Evolutionary conservation across 2,329 filamentous ascomycete genomes (phyloP).

Genomic region (Raffaelea albimanens): DNA sequence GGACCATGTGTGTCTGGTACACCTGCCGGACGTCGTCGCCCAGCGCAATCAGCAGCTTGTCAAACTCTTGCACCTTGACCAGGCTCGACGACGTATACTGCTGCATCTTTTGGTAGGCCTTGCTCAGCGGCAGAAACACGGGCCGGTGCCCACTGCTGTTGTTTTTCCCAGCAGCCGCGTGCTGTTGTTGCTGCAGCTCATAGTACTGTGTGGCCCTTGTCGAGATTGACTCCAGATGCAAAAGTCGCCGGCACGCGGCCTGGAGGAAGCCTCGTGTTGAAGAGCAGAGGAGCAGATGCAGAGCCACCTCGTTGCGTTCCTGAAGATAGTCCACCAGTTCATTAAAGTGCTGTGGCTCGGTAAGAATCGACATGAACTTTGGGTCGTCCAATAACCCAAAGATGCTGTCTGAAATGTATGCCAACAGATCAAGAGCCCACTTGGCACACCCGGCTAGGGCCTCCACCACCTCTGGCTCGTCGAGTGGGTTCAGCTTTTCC

Average conservation of each 20-base stretch:
- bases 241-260: constrained; percentile 56
- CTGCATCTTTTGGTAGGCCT: constrained; percentile 46
- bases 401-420: constrained; percentile 51
- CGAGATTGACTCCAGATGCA: constrained; percentile 43
- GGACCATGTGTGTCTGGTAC: constrained; percentile 36
- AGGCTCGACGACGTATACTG: constrained; percentile 39
- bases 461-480: constrained; percentile 66
- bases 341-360: constrained; percentile 30
- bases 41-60: constrained; percentile 46
- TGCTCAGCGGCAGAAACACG: constrained; percentile 35
- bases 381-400: constrained; percentile 45
- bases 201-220: constrained; percentile 41
- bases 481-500: constrained; percentile 47
- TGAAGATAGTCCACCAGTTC: constrained; percentile 44
- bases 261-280: constrained; percentile 64
- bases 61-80: constrained; percentile 52
- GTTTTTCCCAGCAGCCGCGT: constrained; percentile 22
- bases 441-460: constrained; percentile 64
- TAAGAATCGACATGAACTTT: constrained; percentile 41
- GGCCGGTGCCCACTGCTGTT: constrained; percentile 23
- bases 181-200: constrained; percentile 24
- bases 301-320: constrained; percentile 44
- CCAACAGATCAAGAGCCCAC: constrained; percentile 67
- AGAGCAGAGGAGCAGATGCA: constrained; percentile 62
- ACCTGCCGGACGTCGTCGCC: constrained; percentile 38